phyloP scores from a whole-genome alignment of 768 basidiomycete genomes.

The Lentinula boryana region DNA sequence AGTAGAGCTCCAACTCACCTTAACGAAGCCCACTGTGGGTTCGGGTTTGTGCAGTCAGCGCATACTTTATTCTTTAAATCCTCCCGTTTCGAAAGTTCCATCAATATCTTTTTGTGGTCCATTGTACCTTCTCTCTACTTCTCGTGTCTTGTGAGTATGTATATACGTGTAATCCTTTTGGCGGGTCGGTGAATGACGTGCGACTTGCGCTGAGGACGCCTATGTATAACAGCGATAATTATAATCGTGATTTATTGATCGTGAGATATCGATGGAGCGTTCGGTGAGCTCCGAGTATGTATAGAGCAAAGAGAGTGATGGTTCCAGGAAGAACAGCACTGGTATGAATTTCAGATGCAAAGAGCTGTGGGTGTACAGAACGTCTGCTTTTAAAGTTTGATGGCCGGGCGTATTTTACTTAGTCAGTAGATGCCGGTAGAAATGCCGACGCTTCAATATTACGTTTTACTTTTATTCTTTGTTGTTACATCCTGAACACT shows the following conservation, averaged over 20 bases:
- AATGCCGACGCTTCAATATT: neutral
- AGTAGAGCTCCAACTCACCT: slow-evolving; percentile 36
- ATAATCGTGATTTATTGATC: too few species aligned
- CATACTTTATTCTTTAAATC: slow-evolving; percentile 74
- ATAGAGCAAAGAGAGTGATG: neutral
- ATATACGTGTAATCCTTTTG: too few species aligned
- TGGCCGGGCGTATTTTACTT: neutral
- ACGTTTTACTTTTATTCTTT: neutral
- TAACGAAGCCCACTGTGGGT: slow-evolving; percentile 92
- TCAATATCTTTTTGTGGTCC: slow-evolving; percentile 53
- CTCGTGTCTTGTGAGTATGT: neutral
- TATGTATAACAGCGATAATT: neutral
- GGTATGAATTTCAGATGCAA: neutral
- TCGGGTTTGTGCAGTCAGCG: slow-evolving; percentile 81
- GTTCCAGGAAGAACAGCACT: neutral
- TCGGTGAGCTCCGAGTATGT: neutral
- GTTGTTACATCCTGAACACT: slow-evolving; percentile 78
- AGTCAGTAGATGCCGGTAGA: neutral
- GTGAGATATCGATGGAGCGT: neutral
- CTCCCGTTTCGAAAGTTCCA: slow-evolving; percentile 67
- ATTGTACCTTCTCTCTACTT: neutral
- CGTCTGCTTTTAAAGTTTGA: neutral
- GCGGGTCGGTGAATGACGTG: too few species aligned
- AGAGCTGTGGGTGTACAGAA: too few species aligned
- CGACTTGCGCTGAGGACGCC: neutral